Percentiles rank a stretch among this genome's conserved stretches.
phyloP scores from a whole-genome alignment of 129 eudicot genomes.

The Flaveria linearis region DNA sequence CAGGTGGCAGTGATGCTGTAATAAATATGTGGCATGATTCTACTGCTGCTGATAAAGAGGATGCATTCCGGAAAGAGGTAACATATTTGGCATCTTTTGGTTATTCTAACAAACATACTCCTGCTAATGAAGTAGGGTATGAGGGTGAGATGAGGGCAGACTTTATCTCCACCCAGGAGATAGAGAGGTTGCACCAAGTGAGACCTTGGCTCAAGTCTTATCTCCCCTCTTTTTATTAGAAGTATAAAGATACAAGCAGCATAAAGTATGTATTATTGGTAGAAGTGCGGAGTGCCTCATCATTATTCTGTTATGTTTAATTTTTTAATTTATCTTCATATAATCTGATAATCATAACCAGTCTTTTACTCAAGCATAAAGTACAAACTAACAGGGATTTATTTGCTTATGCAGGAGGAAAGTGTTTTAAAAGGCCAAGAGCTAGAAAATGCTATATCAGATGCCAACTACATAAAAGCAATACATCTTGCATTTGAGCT shows the following conservation, averaged over 20 bases:
- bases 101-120: background rate
- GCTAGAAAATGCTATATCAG: slow-evolving; percentile 76
- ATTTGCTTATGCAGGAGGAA: slow-evolving; percentile 70
- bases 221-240: too few relatives aligned
- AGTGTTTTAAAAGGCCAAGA: slow-evolving; percentile 77
- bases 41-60: slow-evolving; percentile 86
- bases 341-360: background rate
- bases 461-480: slow-evolving; percentile 84
- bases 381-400: background rate
- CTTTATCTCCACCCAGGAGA: too few relatives aligned
- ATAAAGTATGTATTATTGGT: too few relatives aligned
- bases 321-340: background rate
- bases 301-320: background rate
- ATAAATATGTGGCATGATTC: slow-evolving; percentile 93
- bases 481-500: slow-evolving; percentile 94
- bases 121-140: too few relatives aligned
- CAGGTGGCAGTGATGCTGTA: slow-evolving; percentile 94
- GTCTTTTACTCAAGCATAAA: background rate
- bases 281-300: too few relatives aligned
- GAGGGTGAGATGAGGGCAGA: too few relatives aligned
- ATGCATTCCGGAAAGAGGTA: slow-evolving; percentile 83
- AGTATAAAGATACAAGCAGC: too few relatives aligned
- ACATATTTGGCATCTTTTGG: slow-evolving; percentile 5
- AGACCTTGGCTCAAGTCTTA: too few relatives aligned
- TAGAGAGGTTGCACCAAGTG: too few relatives aligned